Evolutionary conservation across 495 filamentous ascomycete genomes (phyloP).

Genomic region (Aspergillus conjunctus): DNA sequence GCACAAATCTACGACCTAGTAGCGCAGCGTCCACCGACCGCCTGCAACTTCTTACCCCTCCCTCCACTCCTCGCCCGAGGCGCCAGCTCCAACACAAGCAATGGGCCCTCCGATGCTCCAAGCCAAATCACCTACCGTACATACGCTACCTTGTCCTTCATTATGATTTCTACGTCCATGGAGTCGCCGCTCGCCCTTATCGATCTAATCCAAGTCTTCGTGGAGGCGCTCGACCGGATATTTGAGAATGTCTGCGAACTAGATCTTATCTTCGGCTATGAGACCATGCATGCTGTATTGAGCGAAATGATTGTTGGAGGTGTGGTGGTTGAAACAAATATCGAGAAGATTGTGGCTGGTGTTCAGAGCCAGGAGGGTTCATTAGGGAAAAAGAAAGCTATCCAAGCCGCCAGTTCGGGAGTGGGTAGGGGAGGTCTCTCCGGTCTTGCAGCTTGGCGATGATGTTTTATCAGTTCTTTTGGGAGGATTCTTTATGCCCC

Average conservation of each 20-base stretch:
- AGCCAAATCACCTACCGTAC: slow-evolving; percentile 97
- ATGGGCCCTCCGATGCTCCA: slow-evolving; percentile 79
- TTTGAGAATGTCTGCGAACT: slow-evolving; percentile 99
- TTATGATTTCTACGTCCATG: slow-evolving; percentile 95
- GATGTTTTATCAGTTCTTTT: slow-evolving; percentile 12
- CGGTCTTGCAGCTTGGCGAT: slow-evolving; percentile 48
- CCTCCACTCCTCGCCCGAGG: slow-evolving; percentile 67
- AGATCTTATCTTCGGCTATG: slow-evolving; percentile 98
- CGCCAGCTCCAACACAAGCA: slow-evolving; percentile 56
- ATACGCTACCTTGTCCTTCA: slow-evolving; percentile 98
- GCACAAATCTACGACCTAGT: slow-evolving; percentile 98
- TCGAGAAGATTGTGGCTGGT: slow-evolving; percentile 83
- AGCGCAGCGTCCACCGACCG: slow-evolving; percentile 77
- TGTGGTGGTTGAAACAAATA: slow-evolving; percentile 89
- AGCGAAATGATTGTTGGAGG: slow-evolving; percentile 96
- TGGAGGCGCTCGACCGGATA: slow-evolving; percentile 89
- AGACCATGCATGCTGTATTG: slow-evolving; percentile 88
- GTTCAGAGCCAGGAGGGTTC: slow-evolving; percentile 80
- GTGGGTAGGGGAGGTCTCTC: slow-evolving; percentile 43
- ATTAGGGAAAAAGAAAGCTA: slow-evolving; percentile 66
- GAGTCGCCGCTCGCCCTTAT: slow-evolving; percentile 94
- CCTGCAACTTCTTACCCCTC: slow-evolving; percentile 95
- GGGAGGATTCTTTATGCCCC: background rate
- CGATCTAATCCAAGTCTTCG: slow-evolving; percentile 96
- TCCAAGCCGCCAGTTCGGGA: slow-evolving; percentile 47